Conservation (phyloP, 1,284 basidiomycete genomes). For the Caloboletus firmus region DNA sequence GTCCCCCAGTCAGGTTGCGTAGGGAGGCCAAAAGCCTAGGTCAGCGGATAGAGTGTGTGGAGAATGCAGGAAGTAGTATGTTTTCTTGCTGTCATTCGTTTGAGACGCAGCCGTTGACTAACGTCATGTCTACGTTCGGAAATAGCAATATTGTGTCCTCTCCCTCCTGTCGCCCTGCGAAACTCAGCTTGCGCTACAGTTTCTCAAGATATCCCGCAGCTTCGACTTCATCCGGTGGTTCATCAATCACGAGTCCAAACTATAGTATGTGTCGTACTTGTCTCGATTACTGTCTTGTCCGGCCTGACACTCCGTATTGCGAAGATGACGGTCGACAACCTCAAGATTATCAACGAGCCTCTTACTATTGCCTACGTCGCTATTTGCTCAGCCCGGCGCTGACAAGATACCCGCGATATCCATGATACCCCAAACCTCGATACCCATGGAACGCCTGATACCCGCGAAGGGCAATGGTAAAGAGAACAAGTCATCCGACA, state of each 20-base stretch:
- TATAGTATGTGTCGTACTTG: constrained; percentile 3
- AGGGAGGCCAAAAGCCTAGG: background rate
- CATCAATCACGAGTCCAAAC: background rate
- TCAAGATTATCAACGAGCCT: background rate
- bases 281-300: background rate
- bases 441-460: constrained; percentile 8
- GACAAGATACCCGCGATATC: constrained; percentile 5
- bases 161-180: background rate
- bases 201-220: background rate
- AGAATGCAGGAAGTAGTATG: constrained; percentile 6
- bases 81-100: background rate
- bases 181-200: background rate
- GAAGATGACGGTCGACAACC: background rate
- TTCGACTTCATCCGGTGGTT: background rate
- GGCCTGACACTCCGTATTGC: background rate
- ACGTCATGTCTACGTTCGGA: background rate
- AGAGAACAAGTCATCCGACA: constrained; percentile 18
- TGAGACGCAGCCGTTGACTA: background rate
- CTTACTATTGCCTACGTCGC: background rate
- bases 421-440: constrained; percentile 1
- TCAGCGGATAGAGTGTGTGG: background rate
- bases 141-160: background rate
- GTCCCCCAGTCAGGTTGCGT: constrained; percentile 1
- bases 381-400: constrained; percentile 3
- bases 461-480: constrained; percentile 13